Base-by-base conservation (phyloP, 2,329 filamentous ascomycete species). In the Diaporthe vexans region DNA sequence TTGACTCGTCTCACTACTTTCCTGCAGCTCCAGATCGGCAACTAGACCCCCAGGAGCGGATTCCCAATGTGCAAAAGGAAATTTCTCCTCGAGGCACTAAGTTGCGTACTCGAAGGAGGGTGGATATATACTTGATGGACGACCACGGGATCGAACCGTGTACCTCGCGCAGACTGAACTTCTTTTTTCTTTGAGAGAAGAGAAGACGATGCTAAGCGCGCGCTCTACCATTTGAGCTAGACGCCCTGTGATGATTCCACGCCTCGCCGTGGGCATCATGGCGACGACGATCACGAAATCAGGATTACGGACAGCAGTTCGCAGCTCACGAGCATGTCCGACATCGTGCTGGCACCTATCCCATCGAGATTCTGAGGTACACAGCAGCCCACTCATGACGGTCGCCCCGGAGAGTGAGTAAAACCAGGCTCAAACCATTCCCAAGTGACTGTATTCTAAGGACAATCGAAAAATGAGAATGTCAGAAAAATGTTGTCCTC, bases 181-280 rank as follows among this genome's bases (percentile, higher is more conserved):
- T n/a, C 21, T 51, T 19, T 7, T 51, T 48, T 48, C 8, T 21
- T 43, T 1, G 1, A 43, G 21, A n/a, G 21, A n/a, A n/a, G 46
- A 43, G 40, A 43, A 43, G 9, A 11, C 9, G 46, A 51, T 51
- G 46, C 46, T 51, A 51, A 51, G 46, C 46, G 46, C 46, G 46
- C 46, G 46, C 46, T 51, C 46, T 51, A 51, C 46, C 46, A 51
- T 51, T 51, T 51, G 46, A 51, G 46, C 46, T 51, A 51, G 46
- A 51, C 46, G 46, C 46, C 46, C 46, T 51, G 46, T n/a, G 21
- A 11, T 51, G 46, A n/a, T 21, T 0, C 19, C 2, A 21, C 7
- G 17, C 21, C 4, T 5, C 8, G 46, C 13, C 8, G 46, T n/a
- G 9, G 21, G 1, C 8, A 11, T 15, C 10, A 48, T 48, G 19